Base-by-base conservation (phyloP, 805 yeast genomes). In the Teunomyces cretensis region DNA sequence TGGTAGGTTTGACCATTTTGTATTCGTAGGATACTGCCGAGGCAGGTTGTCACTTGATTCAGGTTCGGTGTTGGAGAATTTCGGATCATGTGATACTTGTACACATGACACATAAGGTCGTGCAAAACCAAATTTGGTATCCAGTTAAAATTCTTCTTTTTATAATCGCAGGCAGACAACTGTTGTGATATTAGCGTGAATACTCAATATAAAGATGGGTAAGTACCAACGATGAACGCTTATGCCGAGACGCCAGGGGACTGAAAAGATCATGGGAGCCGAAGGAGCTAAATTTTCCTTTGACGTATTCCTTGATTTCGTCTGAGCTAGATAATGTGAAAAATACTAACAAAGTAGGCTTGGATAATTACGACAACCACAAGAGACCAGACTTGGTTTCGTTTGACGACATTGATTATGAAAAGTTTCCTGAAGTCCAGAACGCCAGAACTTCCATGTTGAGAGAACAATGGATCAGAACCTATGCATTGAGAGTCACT, bases 321-420 rank as follows among this genome's bases (percentile, higher is more conserved):
- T 3, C 28, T 9, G 28, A 26, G 28, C 28, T 26, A 26, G 8
- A 26, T 9, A 35, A 17, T 9, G 4, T 35, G 38, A 22, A 19
- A 19, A 27, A 14, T 38, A 35, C 42, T 44, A 60, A 61, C 61
- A 33, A 38, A 9, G 9, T 30, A 58, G 66, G 58, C 38, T 58
- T 65, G 49, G 61, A 60, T 43, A 57, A 59, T 47, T 71, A 72
- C 60, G 66, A 56, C 30, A 57, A 67, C 55, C 81, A 77, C 60
- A 63, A 64, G 53, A 72, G 81, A 65, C 83, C 88, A 36, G 88
- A 84, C 56, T 75, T 79, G 56, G 92, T 86, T 44, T 87, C 95
- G 35, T 88, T 87, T 60, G 95, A 88, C 67, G 87, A 83, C 52
- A 86, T 88, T 52, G 86, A 86, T 70, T 88, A 88, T 67, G 77